Base-by-base conservation (phyloP, 768 basidiomycete genomes). In the Rhodocollybia butyracea region DNA sequence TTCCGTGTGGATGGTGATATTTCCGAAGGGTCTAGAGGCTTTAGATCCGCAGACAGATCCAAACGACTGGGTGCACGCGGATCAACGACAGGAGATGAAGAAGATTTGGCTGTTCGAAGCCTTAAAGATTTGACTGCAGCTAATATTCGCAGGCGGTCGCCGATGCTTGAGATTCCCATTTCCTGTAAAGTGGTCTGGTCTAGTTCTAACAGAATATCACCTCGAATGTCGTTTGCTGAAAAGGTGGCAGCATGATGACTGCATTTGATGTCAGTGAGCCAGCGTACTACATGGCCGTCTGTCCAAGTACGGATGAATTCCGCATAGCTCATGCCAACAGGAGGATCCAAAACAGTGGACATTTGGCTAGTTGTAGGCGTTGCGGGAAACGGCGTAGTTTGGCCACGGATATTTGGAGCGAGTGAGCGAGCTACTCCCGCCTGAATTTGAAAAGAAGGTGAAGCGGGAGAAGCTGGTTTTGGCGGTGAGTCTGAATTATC, bases 131-230 rank as follows among this genome's bases (percentile, higher is more conserved):
- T 94, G 57, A 99, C 89, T 1, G 86, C 96, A 55, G 84, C 88
- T 19, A 93, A 64, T 47, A 99, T 89, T 65, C 92, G 81, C 7
- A 98, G 83, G 46, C 95, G 77, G 70, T 99, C 97, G 11, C 97
- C 97, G 39, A 99, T 88, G 69, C 88, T 92, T 30, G 77, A 63
- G 27, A 99, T 82, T 13, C 89, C 89, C 84, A 98, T 91, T 71
- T 99, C 97, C 66, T 87, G 91, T 47, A 99, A 73, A 2, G 85
- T 88, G 6, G 75, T 70, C 69, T 94, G 91, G 65, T 98, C 96
- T 42, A 98, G 74, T 59, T 99, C 97, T 47, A 98, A 78, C 17
- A 99, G 73, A 21, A 99, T 86, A 65, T 92, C 89, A 5, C 96
- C 94, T 48, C 92, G 75, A 63, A 99, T 96, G 66, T 99, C 96